Conservation (phyloP, 495 filamentous ascomycete genomes). For the Neurospora sp. region DNA sequence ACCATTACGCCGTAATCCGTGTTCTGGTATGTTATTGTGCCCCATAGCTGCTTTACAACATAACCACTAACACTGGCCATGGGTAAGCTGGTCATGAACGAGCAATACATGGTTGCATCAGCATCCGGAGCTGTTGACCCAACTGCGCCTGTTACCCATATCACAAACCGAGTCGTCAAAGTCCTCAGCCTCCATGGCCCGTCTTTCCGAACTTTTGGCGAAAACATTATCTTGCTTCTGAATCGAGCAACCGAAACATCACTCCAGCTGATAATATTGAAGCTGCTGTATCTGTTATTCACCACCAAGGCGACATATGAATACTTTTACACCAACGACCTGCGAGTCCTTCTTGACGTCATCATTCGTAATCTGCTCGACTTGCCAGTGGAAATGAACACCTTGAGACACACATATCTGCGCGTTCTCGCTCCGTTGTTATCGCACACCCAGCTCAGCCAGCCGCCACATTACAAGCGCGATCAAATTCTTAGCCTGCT, state of each 20-base stretch:
- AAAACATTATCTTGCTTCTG: conserved; percentile 91
- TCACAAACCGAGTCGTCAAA: conserved; percentile 93
- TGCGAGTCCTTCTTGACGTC: conserved; percentile 89
- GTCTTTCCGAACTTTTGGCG: conserved; percentile 85
- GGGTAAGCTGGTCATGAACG: conserved; percentile 80
- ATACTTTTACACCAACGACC: conserved; percentile 97
- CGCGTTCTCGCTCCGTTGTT: conserved; percentile 86
- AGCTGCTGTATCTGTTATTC: conserved; percentile 89
- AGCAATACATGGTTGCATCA: conserved; percentile 89
- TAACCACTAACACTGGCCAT: not conserved
- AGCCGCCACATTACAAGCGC: conserved; percentile 82
- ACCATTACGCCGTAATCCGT: conserved; percentile 90
- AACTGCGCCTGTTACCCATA: conserved; percentile 29
- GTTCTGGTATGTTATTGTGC: conserved; percentile 56
- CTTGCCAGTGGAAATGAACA: conserved; percentile 67
- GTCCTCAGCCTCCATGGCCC: conserved; percentile 68
- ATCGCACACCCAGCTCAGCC: conserved; percentile 77
- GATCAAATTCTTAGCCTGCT: conserved; percentile 74
- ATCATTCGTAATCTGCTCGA: conserved; percentile 93
- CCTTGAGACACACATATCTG: conserved; percentile 93
- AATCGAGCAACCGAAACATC: conserved; percentile 94
- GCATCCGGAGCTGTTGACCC: conserved; percentile 48
- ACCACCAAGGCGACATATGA: conserved; percentile 84
- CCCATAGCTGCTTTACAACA: not conserved
- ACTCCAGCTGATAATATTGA: conserved; percentile 86